Base-by-base conservation (phyloP, 345 rosid species). In the Lepidium didymum region DNA sequence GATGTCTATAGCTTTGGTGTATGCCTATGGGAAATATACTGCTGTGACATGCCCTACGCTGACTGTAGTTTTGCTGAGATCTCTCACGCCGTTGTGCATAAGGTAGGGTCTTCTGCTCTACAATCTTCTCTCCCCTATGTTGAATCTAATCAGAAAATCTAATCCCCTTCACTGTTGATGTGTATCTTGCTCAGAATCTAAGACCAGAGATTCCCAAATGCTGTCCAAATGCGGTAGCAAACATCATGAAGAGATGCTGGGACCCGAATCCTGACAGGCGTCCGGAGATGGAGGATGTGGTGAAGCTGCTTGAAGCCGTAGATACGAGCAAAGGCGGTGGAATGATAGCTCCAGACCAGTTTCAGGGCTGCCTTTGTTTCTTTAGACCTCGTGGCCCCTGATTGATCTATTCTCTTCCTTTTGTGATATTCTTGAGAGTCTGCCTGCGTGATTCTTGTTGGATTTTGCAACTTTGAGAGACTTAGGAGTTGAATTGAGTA, bases 291-390 rank as follows among this genome's bases (percentile, higher is more conserved):
- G 86, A 81, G 5, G 87, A 87, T 64, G 96, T 87, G 13, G 96
- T 84, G 79, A 82, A 64, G 57, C 66, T 85, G 67, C 79, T 89
- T 19, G 89, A 89, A 74, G 86, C 81, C 0, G 81, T 89, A 23
- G 87, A 89, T 72, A 87, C 89, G 35, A 87, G 86, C 85, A 89
- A 81, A 79, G 96, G 96, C 38, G 96, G 96, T 59, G 96, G 96
- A 67, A 89, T 89, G 96, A 89, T 87, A 62, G 86, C 96, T 6
- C 93, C 87, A 29, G 96, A 82, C 77, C 86, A 85, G 73, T 71
- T 82, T 49, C 67, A 54, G 12, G 86, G 87, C 10, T 89, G 91
- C 72, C 81, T 87, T 52, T 89, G 96, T 73, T 82, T 89, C 59
- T 56, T 55, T 49, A 81, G 77, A 10, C 73, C 76, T 40, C 93